phyloP scores from a whole-genome alignment of 805 yeast species.

The Cyberlindnera americana region DNA sequence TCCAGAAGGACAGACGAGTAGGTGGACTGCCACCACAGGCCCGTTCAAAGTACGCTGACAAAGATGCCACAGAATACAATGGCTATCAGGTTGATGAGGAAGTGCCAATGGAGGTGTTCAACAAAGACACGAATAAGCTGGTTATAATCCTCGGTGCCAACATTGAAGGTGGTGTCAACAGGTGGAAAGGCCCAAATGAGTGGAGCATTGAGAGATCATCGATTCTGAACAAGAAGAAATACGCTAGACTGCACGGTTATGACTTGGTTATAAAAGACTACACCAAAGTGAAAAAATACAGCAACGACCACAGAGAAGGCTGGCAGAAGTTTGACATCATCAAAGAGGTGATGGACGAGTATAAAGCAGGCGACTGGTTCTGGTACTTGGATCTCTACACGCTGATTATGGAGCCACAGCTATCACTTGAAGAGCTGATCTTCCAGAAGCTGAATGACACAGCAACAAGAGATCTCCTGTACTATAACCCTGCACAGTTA shows the following conservation, averaged over 20 bases:
- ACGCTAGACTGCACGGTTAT: slow-evolving; percentile 46
- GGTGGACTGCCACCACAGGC: slow-evolving; percentile 28
- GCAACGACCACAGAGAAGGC: slow-evolving; percentile 46
- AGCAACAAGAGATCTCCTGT: slow-evolving; percentile 31
- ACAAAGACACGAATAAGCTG: slow-evolving; percentile 29
- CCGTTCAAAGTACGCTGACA: slow-evolving; percentile 12
- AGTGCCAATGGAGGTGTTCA: too few species aligned
- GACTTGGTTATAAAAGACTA: slow-evolving; percentile 43
- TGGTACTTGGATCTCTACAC: slow-evolving; percentile 41
- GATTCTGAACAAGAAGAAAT: slow-evolving; percentile 44
- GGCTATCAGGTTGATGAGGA: slow-evolving; percentile 16
- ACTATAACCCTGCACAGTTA: slow-evolving; percentile 36
- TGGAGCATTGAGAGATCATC: slow-evolving; percentile 48
- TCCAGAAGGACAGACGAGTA: slow-evolving; percentile 18
- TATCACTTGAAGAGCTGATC: slow-evolving; percentile 33
- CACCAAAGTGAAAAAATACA: slow-evolving; percentile 44
- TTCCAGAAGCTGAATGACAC: slow-evolving; percentile 30
- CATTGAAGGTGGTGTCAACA: slow-evolving; percentile 38
- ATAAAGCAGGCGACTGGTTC: slow-evolving; percentile 34
- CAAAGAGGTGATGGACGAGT: slow-evolving; percentile 33
- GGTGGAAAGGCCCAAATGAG: slow-evolving; percentile 36
- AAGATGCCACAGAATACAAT: slow-evolving; percentile 13
- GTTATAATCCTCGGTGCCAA: slow-evolving; percentile 38
- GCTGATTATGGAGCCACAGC: slow-evolving; percentile 38
- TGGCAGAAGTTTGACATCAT: slow-evolving; percentile 41